Conservation (phyloP, 2,329 filamentous ascomycete genomes). For the Fusarium papillatum region DNA sequence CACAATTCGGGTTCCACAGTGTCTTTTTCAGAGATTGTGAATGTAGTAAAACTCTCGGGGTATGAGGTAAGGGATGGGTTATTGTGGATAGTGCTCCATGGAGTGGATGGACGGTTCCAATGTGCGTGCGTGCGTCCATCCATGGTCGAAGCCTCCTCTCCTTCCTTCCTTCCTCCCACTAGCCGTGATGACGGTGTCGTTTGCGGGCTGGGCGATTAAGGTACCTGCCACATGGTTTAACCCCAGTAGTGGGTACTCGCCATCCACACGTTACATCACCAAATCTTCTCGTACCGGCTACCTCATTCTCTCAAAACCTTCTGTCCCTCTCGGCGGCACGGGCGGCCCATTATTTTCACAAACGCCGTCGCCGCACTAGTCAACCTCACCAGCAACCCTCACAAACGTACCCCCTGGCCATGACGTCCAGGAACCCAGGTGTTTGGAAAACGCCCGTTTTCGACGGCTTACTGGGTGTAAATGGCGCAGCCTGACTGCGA, state of each 20-base stretch:
- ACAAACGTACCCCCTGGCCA: constrained; percentile 28
- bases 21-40: constrained; percentile 8
- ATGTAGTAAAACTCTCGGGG: constrained; percentile 31
- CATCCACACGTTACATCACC: neutral
- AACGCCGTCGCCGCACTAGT: constrained; percentile 40
- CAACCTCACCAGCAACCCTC: constrained; percentile 27
- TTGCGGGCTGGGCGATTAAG: constrained; percentile 23
- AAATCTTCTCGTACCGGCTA: neutral
- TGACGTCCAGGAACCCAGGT: constrained; percentile 25
- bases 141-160: constrained; percentile 1
- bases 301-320: constrained; percentile 2
- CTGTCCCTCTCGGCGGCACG: constrained; percentile 33
- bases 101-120: constrained; percentile 4
- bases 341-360: constrained; percentile 38
- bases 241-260: constrained; percentile 25
- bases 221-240: constrained; percentile 27
- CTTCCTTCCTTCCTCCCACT: constrained; percentile 1
- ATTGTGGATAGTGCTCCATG: neutral
- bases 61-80: constrained; percentile 41
- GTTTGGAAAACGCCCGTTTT: constrained; percentile 32
- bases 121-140: neutral
- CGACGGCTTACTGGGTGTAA: constrained; percentile 27
- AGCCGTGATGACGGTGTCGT: constrained; percentile 35
- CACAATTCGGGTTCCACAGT: constrained; percentile 43
- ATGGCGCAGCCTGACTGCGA: constrained; percentile 29